phyloP scores from a whole-genome alignment of 2,329 filamentous ascomycete species.

The Fusarium illudens region DNA sequence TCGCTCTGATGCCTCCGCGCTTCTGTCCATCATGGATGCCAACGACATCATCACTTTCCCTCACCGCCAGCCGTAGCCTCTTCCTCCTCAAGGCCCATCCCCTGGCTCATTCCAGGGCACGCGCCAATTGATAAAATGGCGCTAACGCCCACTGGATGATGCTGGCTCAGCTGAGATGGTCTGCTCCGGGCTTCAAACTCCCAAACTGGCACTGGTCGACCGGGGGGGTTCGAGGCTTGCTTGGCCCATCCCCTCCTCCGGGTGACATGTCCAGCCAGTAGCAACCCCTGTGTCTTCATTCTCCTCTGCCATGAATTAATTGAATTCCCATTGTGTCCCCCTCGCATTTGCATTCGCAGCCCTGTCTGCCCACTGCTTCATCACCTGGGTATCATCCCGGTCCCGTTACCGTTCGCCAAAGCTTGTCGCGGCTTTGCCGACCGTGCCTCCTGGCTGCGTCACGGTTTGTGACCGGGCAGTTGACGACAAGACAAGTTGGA shows the following conservation, averaged over 20 bases:
- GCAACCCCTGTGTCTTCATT: conserved; percentile 20
- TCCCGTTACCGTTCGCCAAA: conserved; percentile 22
- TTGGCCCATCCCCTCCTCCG: conserved; percentile 8
- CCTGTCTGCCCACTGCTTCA: neutral
- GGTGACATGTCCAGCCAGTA: conserved; percentile 21
- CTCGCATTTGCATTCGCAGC: neutral
- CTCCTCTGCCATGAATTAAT: conserved; percentile 17
- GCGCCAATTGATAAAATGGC: conserved; percentile 18
- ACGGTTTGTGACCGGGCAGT: neutral
- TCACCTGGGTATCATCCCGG: conserved; percentile 7
- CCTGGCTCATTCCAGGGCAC: conserved; percentile 27
- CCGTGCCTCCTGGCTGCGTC: conserved; percentile 9
- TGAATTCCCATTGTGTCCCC: conserved; percentile 26
- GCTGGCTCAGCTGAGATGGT: conserved; percentile 43
- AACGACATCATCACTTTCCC: conserved; percentile 28
- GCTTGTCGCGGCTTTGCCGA: conserved; percentile 10
- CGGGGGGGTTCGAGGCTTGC: conserved; percentile 1
- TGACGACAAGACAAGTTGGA: neutral
- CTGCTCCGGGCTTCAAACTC: conserved; percentile 13
- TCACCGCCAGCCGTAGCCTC: neutral
- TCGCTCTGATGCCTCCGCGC: neutral
- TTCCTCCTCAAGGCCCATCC: no score
- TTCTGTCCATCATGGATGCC: conserved; percentile 2
- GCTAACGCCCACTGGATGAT: conserved; percentile 30
- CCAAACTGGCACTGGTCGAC: conserved; percentile 11